Evolutionary conservation across 2,329 filamentous ascomycete genomes (phyloP).

Genomic region (Xylaria sp.): DNA sequence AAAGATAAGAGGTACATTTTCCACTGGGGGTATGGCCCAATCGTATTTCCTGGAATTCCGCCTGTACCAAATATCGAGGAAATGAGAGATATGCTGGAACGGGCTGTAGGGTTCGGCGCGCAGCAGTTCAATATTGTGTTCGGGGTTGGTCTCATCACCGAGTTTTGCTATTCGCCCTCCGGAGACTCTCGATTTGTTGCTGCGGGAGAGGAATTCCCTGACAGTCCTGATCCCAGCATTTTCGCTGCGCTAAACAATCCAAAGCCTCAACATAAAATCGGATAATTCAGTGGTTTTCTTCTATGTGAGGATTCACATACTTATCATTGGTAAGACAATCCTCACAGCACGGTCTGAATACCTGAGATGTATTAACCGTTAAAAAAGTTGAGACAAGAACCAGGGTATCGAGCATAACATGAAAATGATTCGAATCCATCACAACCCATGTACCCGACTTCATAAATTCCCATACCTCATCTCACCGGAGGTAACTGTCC

Average conservation of each 20-base stretch:
- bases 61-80: not conserved
- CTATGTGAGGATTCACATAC: not conserved
- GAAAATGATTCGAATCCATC: not conserved
- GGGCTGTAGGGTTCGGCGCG: not conserved
- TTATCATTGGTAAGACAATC: constrained; percentile 3
- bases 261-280: not conserved
- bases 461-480: not conserved
- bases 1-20: not conserved
- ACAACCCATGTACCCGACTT: not conserved
- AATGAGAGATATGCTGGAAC: not conserved
- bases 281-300: not conserved
- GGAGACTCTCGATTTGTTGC: constrained; percentile 24
- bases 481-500: constrained; percentile 34
- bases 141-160: constrained; percentile 12
- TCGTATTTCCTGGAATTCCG: not conserved
- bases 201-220: constrained; percentile 17
- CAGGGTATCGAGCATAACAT: not conserved
- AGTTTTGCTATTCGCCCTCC: constrained; percentile 23
- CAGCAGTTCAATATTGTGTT: not conserved
- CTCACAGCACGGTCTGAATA: not conserved
- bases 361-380: not conserved
- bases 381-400: not conserved
- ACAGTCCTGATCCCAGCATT: constrained; percentile 9
- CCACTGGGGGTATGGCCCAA: not conserved
- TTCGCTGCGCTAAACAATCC: not conserved